These are phyloP conservation scores for Vitis amurensis DNA, from an alignment of 164 flowering plant species.

Conservation along the genomic window DNA sequence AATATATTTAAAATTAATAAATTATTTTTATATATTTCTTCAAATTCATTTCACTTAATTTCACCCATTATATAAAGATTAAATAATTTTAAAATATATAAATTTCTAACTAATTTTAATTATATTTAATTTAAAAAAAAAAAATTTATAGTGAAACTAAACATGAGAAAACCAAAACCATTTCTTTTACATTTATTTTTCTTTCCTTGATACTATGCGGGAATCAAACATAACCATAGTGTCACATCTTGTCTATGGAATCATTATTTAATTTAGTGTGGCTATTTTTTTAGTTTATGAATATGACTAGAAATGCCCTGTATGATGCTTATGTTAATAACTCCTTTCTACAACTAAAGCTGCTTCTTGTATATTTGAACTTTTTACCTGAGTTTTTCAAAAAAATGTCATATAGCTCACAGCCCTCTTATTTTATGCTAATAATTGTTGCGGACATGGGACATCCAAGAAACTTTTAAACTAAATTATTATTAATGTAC, in stretches of 20 bases:
- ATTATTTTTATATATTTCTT: too few relatives aligned
- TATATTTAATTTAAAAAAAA: too few relatives aligned
- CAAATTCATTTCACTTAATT: too few relatives aligned
- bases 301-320: not conserved
- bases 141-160: too few relatives aligned
- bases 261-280: not conserved
- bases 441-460: not conserved
- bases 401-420: not conserved
- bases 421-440: conserved; percentile 1
- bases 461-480: not conserved
- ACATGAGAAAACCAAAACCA: too few relatives aligned
- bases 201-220: too few relatives aligned
- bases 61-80: too few relatives aligned
- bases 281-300: not conserved
- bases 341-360: not conserved
- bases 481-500: not conserved
- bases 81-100: too few relatives aligned
- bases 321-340: not conserved
- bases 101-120: too few relatives aligned
- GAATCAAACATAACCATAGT: too few relatives aligned
- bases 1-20: too few relatives aligned
- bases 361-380: not conserved
- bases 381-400: not conserved
- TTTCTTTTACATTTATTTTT: too few relatives aligned
- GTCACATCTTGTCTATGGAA: not conserved